Conservation (phyloP, 331 rosid genomes). For the Acacia concinna region DNA sequence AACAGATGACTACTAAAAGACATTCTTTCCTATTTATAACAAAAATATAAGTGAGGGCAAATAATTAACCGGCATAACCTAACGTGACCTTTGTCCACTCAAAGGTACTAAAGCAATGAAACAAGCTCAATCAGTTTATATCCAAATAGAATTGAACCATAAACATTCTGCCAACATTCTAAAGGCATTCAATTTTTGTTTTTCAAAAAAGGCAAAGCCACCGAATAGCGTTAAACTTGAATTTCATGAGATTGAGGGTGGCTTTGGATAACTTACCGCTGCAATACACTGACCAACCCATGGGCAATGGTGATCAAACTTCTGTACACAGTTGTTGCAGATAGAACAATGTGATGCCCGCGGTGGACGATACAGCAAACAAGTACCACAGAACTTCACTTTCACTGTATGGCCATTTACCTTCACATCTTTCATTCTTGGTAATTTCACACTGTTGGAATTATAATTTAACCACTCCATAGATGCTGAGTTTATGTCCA, state of each 20-base stretch:
- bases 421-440: conserved; percentile 54
- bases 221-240: neutral
- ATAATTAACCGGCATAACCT: neutral
- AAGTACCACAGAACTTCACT: conserved; percentile 79
- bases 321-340: conserved; percentile 81
- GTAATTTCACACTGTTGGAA: conserved; percentile 48
- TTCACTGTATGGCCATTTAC: conserved; percentile 66
- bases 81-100: neutral
- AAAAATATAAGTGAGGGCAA: neutral
- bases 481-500: conserved; percentile 38
- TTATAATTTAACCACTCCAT: conserved; percentile 60
- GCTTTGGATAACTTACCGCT: conserved; percentile 46
- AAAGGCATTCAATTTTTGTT: neutral
- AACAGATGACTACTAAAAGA: neutral
- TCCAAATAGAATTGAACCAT: neutral
- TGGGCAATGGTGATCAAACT: conserved; percentile 87
- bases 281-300: conserved; percentile 93
- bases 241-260: conserved; percentile 6
- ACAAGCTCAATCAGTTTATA: neutral
- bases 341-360: conserved; percentile 87
- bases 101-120: neutral
- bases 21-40: neutral
- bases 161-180: neutral
- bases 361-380: conserved; percentile 77
- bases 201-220: neutral